These are phyloP conservation scores for Raffaelea arxii DNA, from an alignment of 2,329 filamentous ascomycete species.

Conservation along the genomic window DNA sequence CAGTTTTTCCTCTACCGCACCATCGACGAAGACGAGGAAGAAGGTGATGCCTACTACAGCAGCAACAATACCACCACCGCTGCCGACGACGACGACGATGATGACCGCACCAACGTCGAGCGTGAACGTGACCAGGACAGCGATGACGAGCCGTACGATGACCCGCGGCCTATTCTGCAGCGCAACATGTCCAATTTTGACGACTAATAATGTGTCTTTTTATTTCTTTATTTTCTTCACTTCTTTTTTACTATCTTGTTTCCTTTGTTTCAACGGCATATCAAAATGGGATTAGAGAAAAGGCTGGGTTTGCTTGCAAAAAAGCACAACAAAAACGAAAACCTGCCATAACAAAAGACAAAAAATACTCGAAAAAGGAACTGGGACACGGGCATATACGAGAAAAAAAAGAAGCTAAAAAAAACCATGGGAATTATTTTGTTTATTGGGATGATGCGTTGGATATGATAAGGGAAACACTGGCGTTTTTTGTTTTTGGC, in stretches of 20 bases:
- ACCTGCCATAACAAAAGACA: neutral
- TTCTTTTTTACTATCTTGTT: neutral
- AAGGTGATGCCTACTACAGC: conserved; percentile 2
- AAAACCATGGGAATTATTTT: too few species aligned
- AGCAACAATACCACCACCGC: conserved; percentile 15
- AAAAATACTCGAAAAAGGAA: neutral
- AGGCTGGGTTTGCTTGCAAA: too few species aligned
- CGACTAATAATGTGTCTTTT: conserved; percentile 1
- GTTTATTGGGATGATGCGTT: too few species aligned
- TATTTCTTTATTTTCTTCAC: neutral
- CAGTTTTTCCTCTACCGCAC: conserved; percentile 82
- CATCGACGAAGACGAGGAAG: conserved; percentile 7
- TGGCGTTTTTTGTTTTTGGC: too few species aligned
- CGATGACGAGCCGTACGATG: conserved; percentile 14
- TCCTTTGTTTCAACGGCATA: too few species aligned
- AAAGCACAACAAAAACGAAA: neutral
- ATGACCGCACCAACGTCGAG: conserved; percentile 10
- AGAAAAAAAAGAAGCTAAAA: neutral
- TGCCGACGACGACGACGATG: neutral
- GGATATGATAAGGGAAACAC: too few species aligned
- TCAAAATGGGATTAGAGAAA: neutral
- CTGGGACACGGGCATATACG: too few species aligned
- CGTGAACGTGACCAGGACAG: conserved; percentile 20
- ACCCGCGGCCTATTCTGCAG: conserved; percentile 28
- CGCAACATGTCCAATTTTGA: conserved; percentile 15